These are phyloP conservation scores for Yamadazyma siamensis DNA, from an alignment of 1,139 yeast genomes.

Conservation along the genomic window DNA sequence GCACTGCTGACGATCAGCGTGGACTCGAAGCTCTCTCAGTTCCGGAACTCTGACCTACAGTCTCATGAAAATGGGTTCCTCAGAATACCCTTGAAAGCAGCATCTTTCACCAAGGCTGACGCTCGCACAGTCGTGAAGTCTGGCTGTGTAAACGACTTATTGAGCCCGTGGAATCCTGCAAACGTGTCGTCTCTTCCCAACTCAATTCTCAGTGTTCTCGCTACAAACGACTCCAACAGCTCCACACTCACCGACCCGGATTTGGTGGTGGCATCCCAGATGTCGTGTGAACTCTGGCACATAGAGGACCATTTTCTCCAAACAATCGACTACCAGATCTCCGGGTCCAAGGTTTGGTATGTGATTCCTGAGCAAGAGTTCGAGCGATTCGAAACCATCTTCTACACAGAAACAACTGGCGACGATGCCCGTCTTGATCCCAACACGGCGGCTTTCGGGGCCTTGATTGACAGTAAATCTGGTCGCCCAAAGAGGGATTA, in stretches of 20 bases:
- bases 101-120: too few species aligned
- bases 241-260: slow-evolving; percentile 29
- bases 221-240: slow-evolving; percentile 41
- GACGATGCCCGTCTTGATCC: neutral
- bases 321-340: slow-evolving; percentile 66
- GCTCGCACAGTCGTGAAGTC: too few species aligned
- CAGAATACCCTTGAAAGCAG: too few species aligned
- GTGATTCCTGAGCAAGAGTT: slow-evolving; percentile 71
- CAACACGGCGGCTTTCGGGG: too few species aligned
- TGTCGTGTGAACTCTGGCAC: slow-evolving; percentile 70
- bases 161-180: slow-evolving; percentile 69
- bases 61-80: too few species aligned
- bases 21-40: too few species aligned
- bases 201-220: slow-evolving; percentile 44
- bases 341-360: slow-evolving; percentile 75
- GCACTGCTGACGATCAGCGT: too few species aligned
- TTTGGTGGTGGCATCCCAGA: slow-evolving; percentile 56
- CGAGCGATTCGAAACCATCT: slow-evolving; percentile 50
- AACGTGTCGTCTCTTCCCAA: slow-evolving; percentile 58
- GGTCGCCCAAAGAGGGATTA: too few species aligned
- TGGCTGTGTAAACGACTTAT: slow-evolving; percentile 3
- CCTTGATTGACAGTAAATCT: too few species aligned
- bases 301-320: slow-evolving; percentile 76
- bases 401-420: neutral
- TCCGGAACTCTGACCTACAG: too few species aligned